Evolutionary conservation across 177 flowering plant species (phyloP), one percentile per base, ranked within the genome.

Genomic region (Vitis hybrid): DNA sequence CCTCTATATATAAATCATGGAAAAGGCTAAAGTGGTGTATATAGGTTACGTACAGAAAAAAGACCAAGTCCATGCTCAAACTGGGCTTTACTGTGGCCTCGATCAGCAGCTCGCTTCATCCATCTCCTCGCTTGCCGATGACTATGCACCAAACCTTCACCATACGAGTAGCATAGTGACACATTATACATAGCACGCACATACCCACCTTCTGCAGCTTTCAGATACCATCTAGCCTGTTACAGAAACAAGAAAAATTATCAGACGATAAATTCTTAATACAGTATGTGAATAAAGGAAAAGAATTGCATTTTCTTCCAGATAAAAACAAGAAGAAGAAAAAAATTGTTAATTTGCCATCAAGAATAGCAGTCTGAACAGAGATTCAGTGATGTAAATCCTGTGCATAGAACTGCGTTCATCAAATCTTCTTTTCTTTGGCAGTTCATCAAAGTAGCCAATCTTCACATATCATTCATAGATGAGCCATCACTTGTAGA

Each of bases 91-190:
- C 84, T 70, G 65, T 95, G 98, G 55, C 98, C 98, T 71, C 75
- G 85, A 73, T 91, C 98, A 75, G 98, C 97, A 19, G 97, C 99
- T n/a, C 84, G 82, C 75, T 89, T 90, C 98, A 95, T 90, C 98
- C 99, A 95, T 66, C 82, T 93, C 72, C 80, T 86, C 48, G 97
- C 90, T 62, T 78, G 85, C 12, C 70, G 75, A 72, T 82, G 87
- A 70, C 71, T 88, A 15, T 69, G 86, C 1, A 22, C 19, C 59
- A 93, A 67, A 53, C 99, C 98, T 78, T 91, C 93, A 18, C 98
- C 99, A 61, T 68, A 72, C 0, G 84, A 79, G 82, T 86, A 91
- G 81, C 97, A 94, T 53, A 92, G 73, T 9, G 97, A 82, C n/a
- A 83, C 72, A 78, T 95, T 93, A 72, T 93, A 93, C 99, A 95